A percentile compares a stretch with the other conserved stretches of the same genome.
phyloP scores from a whole-genome alignment of 768 basidiomycete genomes.

The Amanita rimosa region DNA sequence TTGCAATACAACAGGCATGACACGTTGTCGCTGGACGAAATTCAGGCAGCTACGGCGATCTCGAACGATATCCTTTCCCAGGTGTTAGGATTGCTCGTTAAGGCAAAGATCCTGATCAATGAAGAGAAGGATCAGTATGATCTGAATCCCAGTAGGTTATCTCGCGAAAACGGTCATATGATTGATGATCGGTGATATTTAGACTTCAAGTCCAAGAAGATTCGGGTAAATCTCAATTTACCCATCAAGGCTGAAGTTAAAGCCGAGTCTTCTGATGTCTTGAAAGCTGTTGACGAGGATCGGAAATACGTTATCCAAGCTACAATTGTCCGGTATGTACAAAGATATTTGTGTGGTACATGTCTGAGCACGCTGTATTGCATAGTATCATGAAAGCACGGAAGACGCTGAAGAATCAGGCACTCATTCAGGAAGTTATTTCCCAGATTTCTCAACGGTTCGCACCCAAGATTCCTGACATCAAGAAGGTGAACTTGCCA shows the following conservation, averaged over 20 bases:
- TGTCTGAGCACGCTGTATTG: neutral
- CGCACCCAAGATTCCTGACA: conserved; percentile 88
- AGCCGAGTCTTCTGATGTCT: conserved; percentile 78
- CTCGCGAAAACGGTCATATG: neutral
- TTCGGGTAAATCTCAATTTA: conserved; percentile 81
- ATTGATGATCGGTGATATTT: neutral
- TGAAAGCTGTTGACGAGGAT: conserved; percentile 95
- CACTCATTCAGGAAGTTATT: conserved; percentile 82
- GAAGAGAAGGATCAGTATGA: conserved; percentile 88
- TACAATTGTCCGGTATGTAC: conserved; percentile 68
- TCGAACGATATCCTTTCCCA: conserved; percentile 72
- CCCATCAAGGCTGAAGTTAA: conserved; percentile 94
- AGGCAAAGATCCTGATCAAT: conserved; percentile 82
- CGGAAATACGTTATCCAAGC: conserved; percentile 95
- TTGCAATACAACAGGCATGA: conserved; percentile 93
- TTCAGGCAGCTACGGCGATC: conserved; percentile 70
- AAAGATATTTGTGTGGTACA: neutral
- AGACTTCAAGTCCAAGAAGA: conserved; percentile 93
- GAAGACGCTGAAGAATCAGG: conserved; percentile 92
- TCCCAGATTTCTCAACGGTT: conserved; percentile 83
- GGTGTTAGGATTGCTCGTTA: conserved; percentile 60
- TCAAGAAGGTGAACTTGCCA: conserved; percentile 73
- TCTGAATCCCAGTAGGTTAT: conserved; percentile 58
- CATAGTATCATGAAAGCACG: conserved; percentile 88
- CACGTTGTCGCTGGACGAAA: conserved; percentile 71